Evolutionary conservation across 495 filamentous ascomycete species (phyloP), one percentile per base, ranked within the genome.

Genomic region (Ascodesmis nigricans): DNA sequence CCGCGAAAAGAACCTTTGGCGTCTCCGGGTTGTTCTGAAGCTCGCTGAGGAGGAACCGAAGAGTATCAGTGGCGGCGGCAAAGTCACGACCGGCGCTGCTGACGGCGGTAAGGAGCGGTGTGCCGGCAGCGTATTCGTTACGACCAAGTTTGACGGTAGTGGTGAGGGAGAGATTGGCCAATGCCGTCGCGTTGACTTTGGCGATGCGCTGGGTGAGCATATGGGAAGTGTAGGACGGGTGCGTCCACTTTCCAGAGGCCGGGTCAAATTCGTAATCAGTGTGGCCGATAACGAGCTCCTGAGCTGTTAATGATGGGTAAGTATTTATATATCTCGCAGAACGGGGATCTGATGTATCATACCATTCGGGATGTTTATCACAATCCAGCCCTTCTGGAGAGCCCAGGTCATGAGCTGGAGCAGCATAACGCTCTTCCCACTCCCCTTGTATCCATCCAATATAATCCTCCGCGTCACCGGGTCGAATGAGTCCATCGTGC

Each of bases 321-420:
- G 5, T 7, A 2, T 33, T 13, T 29, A 40, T 10, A 32, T 13
- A 18, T 17, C 5, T 7, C 10, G 3, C 13, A 31, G 16, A 6
- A 11, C 15, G 10, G 5, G 21, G 23, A 19, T 17, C n/a, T n/a
- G 33, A 19, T 8, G 32, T 21, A 27, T 42, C 58, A 45, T 62
- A 90, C 84, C 76, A 52, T 97, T 82, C n/a, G 87, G 83, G 33
- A 93, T 64, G 42, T 77, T 72, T 33, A 97, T 62, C 7, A 95
- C 84, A 21, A 91, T 63, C 81, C 81, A 92, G 11, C 73, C 64
- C 52, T 76, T 81, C 44, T 80, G 48, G 44, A 82, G 73, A 1
- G 71, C 87, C 60, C 80, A 74, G 5, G 77, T 60, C 65, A 82
- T 71, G 18, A 71, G 78, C 58, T 97, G 87, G 17, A 91, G 60